Evolutionary conservation across 257 asterid species (phyloP).

Genomic region (Verbascum thapsus): DNA sequence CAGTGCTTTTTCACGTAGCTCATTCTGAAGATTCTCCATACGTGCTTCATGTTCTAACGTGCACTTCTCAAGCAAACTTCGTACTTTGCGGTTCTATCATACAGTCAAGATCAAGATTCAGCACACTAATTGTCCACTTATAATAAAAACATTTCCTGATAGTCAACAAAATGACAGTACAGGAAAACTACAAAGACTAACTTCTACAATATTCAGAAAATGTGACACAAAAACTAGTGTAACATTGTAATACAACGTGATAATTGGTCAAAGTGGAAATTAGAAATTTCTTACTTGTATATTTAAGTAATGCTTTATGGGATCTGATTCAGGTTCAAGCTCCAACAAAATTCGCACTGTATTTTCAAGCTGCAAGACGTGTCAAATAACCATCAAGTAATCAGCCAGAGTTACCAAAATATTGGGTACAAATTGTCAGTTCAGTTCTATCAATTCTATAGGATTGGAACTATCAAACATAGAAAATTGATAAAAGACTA

Average conservation of each 20-base stretch:
- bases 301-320: conserved; percentile 88
- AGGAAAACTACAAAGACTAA: conserved; percentile 17
- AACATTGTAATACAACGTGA: conserved; percentile 1
- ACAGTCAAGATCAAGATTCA: conserved; percentile 35
- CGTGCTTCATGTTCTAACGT: conserved; percentile 81
- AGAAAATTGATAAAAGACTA: no score
- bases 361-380: conserved; percentile 88
- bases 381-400: conserved; percentile 36
- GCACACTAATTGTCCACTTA: conserved; percentile 4
- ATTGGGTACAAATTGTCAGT: conserved; percentile 3
- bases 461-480: no score
- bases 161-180: conserved; percentile 21
- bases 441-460: not conserved
- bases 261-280: conserved; percentile 11
- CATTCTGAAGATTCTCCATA: conserved; percentile 78
- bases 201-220: not conserved
- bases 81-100: conserved; percentile 83
- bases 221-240: not conserved
- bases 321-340: conserved; percentile 97
- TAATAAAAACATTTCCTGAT: conserved; percentile 18
- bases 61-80: conserved; percentile 94
- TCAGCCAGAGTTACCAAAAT: conserved; percentile 21
- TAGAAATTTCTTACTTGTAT: conserved; percentile 67
- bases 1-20: conserved; percentile 71
- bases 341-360: conserved; percentile 88